Base-by-base conservation (phyloP, 306 rosid genomes). In the Sphenostylis stenocarpa region DNA sequence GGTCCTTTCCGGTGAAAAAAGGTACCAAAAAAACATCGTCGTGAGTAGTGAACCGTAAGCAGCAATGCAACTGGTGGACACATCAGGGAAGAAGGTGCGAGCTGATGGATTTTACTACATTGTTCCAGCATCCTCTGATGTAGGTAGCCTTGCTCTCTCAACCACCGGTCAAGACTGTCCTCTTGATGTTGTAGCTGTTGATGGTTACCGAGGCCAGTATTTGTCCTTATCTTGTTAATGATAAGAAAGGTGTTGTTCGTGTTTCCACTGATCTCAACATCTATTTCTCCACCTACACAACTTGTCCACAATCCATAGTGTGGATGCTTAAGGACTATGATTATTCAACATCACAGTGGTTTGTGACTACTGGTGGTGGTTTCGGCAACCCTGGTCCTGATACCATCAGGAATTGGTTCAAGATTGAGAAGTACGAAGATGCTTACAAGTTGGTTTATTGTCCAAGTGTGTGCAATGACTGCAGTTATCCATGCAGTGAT, bases 361-460 rank as follows among this genome's bases (percentile, higher is more conserved):
- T 51, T 51, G 57, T 51, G 13, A 7, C 57, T 0, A 19, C 57
- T 51, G 57, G 57, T 19, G 57, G 57, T 7, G 57, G 0, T 51
- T 19, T 19, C 11, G 57, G 57, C 13, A 51, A 1, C 1, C 57
- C 57, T 3, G 57, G 57, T 0, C 0, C 4, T 9, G 1, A 51
- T 7, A 51, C 57, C 24, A 1, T 19, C 20, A 0, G 13, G 4
- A 51, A 79, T 17, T 88, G 86, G 88, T 85, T 87, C 44, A 84
- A 86, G 87, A 87, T 91, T 24, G 87, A 87, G 82, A 84, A 63
- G 56, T 63, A 31, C 2, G 80, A 76, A 20, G 67, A 29, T 0
- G 70, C 31, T 28, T 91, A 85, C 55, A 88, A 84, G 61, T 33
- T 91, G 0, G 77, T 60, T 1, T 91, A 82, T 16, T 91, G 93